Base-by-base conservation (phyloP, 148 eudicot genomes). In the Heliosperma pusillum region DNA sequence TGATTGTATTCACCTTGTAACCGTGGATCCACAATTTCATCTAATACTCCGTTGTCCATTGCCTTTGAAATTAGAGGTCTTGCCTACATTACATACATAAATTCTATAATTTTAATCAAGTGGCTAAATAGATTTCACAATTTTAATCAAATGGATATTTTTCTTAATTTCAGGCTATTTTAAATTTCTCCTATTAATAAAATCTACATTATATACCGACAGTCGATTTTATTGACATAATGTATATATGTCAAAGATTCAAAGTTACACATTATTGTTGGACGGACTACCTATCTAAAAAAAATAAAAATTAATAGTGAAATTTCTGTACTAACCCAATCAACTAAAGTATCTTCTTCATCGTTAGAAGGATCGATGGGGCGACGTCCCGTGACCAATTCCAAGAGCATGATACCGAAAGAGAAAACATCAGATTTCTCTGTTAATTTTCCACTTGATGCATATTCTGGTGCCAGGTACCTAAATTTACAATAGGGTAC, bases 381-480 rank as follows among this genome's bases (percentile, higher is more conserved):
- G 16, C 90, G 89, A 26, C 82, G 80, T 72, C 98, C 98, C 0
- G 97, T 91, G 42, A 94, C 85, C 7, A 94, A 74, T 76, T 94
- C 98, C 82, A 94, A 82, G 21, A 94, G 87, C 90, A 94, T 83
- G 30, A 94, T 83, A 17, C 98, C 98, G 44, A 74, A 90, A 7
- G 98, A 94, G 73, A 87, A 94, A 12, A 94, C 96, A 65, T 92
- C 93, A 0, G 97, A 91, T 50, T 91, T 91, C 58, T 92, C 93
- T 0, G 91, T 88, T 12, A 94, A 80, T 77, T 94, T 94, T 5
- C 98, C 98, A 47, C 92, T 91, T n/a, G 97, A 81, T 60, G 98
- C 98, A 69, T 94, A 94, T 78, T 94, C 98, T 1, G 98, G 98
- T 57, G 98, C 98, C 75, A 94, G 75, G 66, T 94, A 94, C 86